Conservation (phyloP, 306 rosid genomes). For the Trifolium subterraneum region DNA sequence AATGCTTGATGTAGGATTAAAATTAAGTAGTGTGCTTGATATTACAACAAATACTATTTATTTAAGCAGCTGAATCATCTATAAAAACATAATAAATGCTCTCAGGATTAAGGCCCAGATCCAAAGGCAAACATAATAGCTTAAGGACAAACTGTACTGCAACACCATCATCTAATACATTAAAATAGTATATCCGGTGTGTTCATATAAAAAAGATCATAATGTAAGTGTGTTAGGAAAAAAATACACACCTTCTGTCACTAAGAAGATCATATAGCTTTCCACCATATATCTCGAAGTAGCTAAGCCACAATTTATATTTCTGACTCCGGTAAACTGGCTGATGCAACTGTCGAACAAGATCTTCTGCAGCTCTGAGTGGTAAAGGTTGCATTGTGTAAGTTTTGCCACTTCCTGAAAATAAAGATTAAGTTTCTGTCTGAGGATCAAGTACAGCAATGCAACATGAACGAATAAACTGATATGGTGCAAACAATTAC, state of each 20-base stretch:
- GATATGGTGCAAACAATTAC: constrained; percentile 6
- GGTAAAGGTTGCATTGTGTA: constrained; percentile 99
- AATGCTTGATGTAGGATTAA: constrained; percentile 23
- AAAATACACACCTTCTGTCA: constrained; percentile 82
- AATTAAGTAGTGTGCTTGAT: constrained; percentile 4
- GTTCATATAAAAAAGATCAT: constrained; percentile 10
- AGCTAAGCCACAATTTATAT: constrained; percentile 99
- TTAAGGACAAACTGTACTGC: constrained; percentile 27
- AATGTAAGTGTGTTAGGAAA: constrained; percentile 3
- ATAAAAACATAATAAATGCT: constrained; percentile 1
- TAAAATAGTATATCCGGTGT: constrained; percentile 20
- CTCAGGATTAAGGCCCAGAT: constrained; percentile 22
- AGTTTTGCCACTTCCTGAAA: constrained; percentile 97
- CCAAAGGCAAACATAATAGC: constrained; percentile 18
- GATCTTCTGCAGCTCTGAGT: constrained; percentile 91
- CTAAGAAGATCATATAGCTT: constrained; percentile 95
- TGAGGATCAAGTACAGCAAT: constrained; percentile 17
- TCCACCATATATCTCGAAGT: constrained; percentile 98
- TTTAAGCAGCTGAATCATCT: constrained; percentile 7
- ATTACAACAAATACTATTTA: constrained; percentile 8
- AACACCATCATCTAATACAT: constrained; percentile 32
- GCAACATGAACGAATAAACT: constrained; percentile 19
- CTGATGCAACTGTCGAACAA: constrained; percentile 83
- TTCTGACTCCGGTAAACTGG: constrained; percentile 86
- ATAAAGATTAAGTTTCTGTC: constrained; percentile 21